phyloP scores from a whole-genome alignment of 345 rosid species.

The Eucalyptus sp. region DNA sequence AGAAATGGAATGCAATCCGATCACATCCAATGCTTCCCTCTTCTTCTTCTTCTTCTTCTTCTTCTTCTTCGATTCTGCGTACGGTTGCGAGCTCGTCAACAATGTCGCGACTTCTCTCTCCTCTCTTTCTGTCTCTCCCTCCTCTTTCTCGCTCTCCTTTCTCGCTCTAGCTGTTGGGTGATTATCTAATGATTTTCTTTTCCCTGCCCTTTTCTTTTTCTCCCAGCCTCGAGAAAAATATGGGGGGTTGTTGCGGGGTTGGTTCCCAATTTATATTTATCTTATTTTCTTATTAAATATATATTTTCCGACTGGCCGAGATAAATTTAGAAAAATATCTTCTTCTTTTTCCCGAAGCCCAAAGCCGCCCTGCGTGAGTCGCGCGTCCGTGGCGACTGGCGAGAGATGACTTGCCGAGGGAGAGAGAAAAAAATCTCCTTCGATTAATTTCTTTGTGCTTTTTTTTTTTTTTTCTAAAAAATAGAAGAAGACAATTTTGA shows the following conservation, averaged over 20 bases:
- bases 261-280: not conserved
- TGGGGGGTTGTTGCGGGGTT: not conserved
- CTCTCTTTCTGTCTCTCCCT: not conserved
- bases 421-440: not conserved
- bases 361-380: not conserved
- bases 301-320: not conserved
- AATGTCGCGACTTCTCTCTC: not conserved
- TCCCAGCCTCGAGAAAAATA: not conserved
- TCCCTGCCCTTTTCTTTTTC: not conserved
- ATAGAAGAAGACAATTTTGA: not conserved
- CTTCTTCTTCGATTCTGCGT: not conserved
- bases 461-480: too few species aligned
- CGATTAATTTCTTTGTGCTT: not conserved
- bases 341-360: not conserved
- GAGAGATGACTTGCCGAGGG: not conserved
- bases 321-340: not conserved
- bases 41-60: not conserved
- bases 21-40: not conserved
- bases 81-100: not conserved
- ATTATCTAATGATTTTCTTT: not conserved
- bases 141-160: not conserved
- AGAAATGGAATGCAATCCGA: not conserved
- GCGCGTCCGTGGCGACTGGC: not conserved
- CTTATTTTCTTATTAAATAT: not conserved
- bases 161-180: not conserved